Base-by-base conservation (phyloP, 257 asterid species). In the Galeopsis tetrahit region DNA sequence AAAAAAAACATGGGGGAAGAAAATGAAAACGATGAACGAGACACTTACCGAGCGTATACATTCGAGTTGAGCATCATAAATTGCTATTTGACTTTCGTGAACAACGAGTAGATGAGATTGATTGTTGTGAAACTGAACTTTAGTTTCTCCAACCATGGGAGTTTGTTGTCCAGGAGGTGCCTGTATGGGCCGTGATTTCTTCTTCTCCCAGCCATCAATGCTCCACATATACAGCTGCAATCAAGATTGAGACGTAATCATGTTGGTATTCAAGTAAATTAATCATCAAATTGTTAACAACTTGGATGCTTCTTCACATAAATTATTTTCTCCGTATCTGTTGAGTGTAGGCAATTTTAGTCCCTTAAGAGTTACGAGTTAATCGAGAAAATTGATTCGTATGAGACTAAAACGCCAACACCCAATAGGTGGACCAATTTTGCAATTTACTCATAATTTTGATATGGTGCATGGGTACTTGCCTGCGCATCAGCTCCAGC, bases 401-500 rank as follows among this genome's bases (percentile, higher is more conserved):
- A n/a, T 21, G 0, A 0, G 28, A 21, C 28, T 21, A 21, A 21
- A 21, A 21, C 28, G 28, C 28, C 28, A 21, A 21, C 28, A 21
- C 28, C 28, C 28, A 0, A 21, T 21, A 21, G 28, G 28, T 21
- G 28, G 28, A 21, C 28, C 28, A 21, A 21, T 21, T 21, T 21
- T 21, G 28, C 28, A 21, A 21, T 21, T 21, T 21, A 21, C 5
- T 10, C 14, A 49, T 49, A 49, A 49, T 17, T 21, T 28, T 28
- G 62, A 5, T 10, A 13, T 51, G 46, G 46, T 0, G 7, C 10
- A 40, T n/a, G 31, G 17, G 71, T 31, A 76, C 89, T 82, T 85
- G 83, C 98, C 96, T 87, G 96, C 13, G 98, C 96, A 85, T 93
- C 98, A 80, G 96, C 96, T 70, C 96, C 98, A 28, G 98, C 89